Percentiles rank a stretch among this genome's conserved stretches.
Conservation (phyloP, 257 asterid species). For the Catharanthus roseus region DNA sequence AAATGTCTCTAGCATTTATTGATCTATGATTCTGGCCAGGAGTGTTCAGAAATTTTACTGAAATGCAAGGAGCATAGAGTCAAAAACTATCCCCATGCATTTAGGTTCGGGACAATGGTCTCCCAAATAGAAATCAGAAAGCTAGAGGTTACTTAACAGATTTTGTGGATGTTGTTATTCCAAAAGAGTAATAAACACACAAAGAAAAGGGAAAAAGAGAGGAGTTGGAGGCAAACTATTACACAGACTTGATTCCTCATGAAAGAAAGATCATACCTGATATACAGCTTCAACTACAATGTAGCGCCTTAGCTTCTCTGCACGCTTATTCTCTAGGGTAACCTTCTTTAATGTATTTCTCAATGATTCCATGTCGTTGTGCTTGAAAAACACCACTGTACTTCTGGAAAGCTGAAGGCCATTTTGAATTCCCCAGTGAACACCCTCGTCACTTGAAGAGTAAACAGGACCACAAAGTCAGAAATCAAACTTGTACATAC, state of each 20-base stretch:
- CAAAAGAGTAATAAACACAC: not conserved
- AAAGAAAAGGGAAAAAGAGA: not conserved
- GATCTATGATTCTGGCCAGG: not conserved
- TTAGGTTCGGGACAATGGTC: not conserved
- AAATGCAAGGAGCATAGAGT: not conserved
- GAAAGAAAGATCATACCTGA: constrained; percentile 53
- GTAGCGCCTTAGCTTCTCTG: constrained; percentile 89
- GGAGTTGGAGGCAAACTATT: not conserved
- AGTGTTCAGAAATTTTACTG: not conserved
- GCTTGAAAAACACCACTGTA: constrained; percentile 78
- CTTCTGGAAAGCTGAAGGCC: constrained; percentile 97
- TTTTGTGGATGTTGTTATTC: not conserved
- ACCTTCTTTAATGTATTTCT: constrained; percentile 56
- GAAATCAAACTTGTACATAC: not conserved
- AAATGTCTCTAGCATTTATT: not conserved
- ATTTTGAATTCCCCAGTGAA: constrained; percentile 95
- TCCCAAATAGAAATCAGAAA: not conserved
- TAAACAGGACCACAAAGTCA: constrained; percentile 7
- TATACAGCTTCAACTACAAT: constrained; percentile 90
- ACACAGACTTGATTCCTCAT: not conserved
- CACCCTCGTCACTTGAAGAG: constrained; percentile 84
- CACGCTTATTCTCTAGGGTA: constrained; percentile 65
- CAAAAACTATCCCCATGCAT: not conserved
- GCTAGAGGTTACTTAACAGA: not conserved
- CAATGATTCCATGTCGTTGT: constrained; percentile 76